Percentiles rank a stretch among this genome's conserved stretches.
phyloP scores from a whole-genome alignment of 352 stramenopile genomes.

The Pythium pectinolyticum region DNA sequence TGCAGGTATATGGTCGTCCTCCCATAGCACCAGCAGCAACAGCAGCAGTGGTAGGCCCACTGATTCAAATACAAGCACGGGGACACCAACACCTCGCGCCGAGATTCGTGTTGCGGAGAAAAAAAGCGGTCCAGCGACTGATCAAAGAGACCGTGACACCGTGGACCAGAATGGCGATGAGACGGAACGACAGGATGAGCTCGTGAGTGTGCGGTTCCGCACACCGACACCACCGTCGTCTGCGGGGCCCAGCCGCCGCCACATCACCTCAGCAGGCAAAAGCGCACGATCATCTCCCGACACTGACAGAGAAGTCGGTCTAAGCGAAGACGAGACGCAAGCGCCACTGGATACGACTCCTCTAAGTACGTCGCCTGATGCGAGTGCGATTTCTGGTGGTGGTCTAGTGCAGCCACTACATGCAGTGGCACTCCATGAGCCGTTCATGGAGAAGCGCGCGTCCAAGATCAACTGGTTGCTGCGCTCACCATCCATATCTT shows the following conservation, averaged over 20 bases:
- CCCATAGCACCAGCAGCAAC: too few relatives aligned
- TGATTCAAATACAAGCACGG: too few relatives aligned
- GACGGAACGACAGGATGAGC: background rate
- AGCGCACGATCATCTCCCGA: too few relatives aligned
- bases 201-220: slow-evolving; percentile 16
- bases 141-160: background rate
- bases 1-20: background rate
- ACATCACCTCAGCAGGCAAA: slow-evolving; percentile 3
- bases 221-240: slow-evolving; percentile 28
- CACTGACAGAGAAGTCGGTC: too few relatives aligned
- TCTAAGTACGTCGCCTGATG: background rate
- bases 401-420: slow-evolving; percentile 5
- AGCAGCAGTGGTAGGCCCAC: too few relatives aligned
- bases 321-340: too few relatives aligned
- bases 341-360: too few relatives aligned
- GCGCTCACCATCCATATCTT: background rate
- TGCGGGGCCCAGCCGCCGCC: slow-evolving; percentile 13
- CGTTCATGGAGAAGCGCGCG: slow-evolving; percentile 20
- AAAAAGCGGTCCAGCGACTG: background rate
- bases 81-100: background rate
- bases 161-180: background rate
- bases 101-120: too few relatives aligned
- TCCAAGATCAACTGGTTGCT: slow-evolving; percentile 23
- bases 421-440: slow-evolving; percentile 4
- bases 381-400: background rate